Conservation (phyloP, 805 yeast genomes). For the Pichia kluyveri region DNA sequence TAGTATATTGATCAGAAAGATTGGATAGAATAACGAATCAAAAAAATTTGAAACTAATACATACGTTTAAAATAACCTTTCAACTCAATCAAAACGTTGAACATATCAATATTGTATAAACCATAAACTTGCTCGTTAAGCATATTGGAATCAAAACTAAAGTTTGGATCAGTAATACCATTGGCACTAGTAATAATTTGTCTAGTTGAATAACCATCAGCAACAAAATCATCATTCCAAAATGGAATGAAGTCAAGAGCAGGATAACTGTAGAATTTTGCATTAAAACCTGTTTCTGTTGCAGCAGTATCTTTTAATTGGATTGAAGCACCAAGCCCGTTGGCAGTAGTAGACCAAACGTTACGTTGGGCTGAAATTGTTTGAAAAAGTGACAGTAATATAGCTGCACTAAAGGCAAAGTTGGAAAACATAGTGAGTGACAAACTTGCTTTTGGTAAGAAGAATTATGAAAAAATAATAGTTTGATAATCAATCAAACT, state of each 20-base stretch:
- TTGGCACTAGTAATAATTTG: not conserved
- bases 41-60: no score
- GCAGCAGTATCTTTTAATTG: not conserved
- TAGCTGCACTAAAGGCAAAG: conserved; percentile 1
- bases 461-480: no score
- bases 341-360: conserved; percentile 1
- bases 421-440: conserved; percentile 1
- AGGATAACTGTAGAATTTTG: conserved; percentile 1
- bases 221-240: conserved; percentile 1
- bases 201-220: not conserved
- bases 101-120: conserved; percentile 2
- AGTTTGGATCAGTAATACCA: conserved; percentile 5
- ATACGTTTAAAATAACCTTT: conserved; percentile 10
- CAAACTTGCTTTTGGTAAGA: not conserved
- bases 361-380: not conserved
- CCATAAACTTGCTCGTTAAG: not conserved
- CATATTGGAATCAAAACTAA: not conserved
- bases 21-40: no score
- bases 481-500: no score
- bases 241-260: not conserved
- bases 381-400: not conserved
- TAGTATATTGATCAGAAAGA: conserved; percentile 7
- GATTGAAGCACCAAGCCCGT: conserved; percentile 4
- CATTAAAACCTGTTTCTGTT: conserved; percentile 3
- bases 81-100: conserved; percentile 4